Base-by-base conservation (phyloP, 2,329 filamentous ascomycete species). In the Alternaria alternata region DNA sequence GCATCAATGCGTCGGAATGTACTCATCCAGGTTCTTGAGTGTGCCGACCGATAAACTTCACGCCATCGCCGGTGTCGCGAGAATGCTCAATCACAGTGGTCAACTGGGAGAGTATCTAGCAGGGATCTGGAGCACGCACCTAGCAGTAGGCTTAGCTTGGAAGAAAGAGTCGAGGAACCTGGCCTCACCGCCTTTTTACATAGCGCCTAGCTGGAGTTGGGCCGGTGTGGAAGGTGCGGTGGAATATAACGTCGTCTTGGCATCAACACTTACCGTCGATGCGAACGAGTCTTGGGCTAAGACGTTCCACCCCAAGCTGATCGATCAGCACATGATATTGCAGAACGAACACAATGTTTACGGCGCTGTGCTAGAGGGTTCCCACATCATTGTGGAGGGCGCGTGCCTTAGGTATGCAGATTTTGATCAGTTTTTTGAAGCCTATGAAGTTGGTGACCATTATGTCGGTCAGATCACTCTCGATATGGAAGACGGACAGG, bases 111-210 rank as follows among this genome's bases (percentile, higher is more conserved):
- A 4, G 2, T 46, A 46, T 16, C 24, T 30, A 5, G 16, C 43
- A 2, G 43, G 43, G 0, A 5, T 30, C 2, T 46, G 43, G 43
- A 30, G 43, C 16, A 1, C 3, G 2, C 26, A 12, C 7, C 43
- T 46, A 11, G 26, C 16, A 5, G 8, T 9, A 1, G 5, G n/a
- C 7, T 16, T 46, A 0, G 8, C 5, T 9, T 46, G 43, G n/a
- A 24, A 4, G 2, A 7, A 12, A 34, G 5, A 5, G 12, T 16
- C 4, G 24, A 1, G 2, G 0, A 2, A n/a, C n/a, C n/a, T n/a
- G n/a, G n/a, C n/a, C n/a, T n/a, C 16, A 2, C 16, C 18, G 6
- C 16, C 16, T 7, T 16, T 4, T 20, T 46, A 46, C 4, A 46
- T 0, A 6, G 24, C 43, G 4, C 26, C 43, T 0, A 46, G 7